phyloP scores from a whole-genome alignment of 352 stramenopile genomes.

The Phytophthora parvispora region DNA sequence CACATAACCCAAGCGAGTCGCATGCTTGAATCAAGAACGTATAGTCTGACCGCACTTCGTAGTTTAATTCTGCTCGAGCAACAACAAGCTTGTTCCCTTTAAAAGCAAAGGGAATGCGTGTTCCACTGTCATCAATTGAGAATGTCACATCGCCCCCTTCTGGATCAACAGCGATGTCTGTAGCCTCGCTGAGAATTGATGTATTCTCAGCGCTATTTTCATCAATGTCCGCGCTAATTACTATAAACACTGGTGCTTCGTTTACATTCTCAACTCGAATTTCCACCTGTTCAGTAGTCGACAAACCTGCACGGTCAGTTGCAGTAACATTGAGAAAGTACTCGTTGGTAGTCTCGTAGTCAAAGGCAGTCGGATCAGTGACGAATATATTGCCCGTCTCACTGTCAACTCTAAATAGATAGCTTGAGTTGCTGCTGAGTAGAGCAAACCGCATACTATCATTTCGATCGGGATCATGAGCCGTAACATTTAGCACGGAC shows the following conservation, averaged over 20 bases:
- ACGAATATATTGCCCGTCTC: slow-evolving; percentile 49
- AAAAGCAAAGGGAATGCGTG: slow-evolving; percentile 26
- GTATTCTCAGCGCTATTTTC: slow-evolving; percentile 35
- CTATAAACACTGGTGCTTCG: slow-evolving; percentile 49
- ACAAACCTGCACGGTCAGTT: slow-evolving; percentile 47
- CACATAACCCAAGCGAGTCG: slow-evolving; percentile 18
- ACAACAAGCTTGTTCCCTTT: slow-evolving; percentile 24
- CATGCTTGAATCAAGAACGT: slow-evolving; percentile 22
- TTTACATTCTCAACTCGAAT: slow-evolving; percentile 59
- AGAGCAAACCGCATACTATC: slow-evolving; percentile 21
- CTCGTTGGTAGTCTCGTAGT: slow-evolving; percentile 43
- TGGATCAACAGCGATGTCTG: slow-evolving; percentile 21
- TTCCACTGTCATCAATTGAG: background rate
- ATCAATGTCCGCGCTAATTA: slow-evolving; percentile 14
- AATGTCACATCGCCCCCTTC: slow-evolving; percentile 25
- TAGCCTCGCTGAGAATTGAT: slow-evolving; percentile 4
- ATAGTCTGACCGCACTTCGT: slow-evolving; percentile 18
- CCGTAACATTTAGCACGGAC: slow-evolving; percentile 30
- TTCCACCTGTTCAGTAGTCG: slow-evolving; percentile 23
- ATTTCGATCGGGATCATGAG: slow-evolving; percentile 22
- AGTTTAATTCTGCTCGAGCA: slow-evolving; percentile 20
- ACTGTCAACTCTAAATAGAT: slow-evolving; percentile 53
- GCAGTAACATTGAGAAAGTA: slow-evolving; percentile 38
- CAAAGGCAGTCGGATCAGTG: slow-evolving; percentile 43
- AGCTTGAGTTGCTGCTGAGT: slow-evolving; percentile 26